Conservation (phyloP, 306 rosid genomes). For the Begonia peltatifolia region DNA sequence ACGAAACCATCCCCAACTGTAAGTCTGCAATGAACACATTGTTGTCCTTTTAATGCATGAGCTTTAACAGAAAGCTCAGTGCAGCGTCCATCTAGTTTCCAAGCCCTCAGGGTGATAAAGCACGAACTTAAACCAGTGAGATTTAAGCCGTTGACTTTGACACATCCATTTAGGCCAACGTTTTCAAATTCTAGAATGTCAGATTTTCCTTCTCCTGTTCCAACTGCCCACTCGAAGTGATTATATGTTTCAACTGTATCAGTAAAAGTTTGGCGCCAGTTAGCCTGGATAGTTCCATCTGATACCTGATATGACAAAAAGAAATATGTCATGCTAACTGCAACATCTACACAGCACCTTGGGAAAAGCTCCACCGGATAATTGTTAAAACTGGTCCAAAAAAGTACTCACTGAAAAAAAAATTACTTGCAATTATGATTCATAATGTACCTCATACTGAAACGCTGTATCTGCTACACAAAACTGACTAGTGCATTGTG, state of each 20-base stretch:
- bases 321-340: constrained; percentile 6
- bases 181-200: constrained; percentile 91
- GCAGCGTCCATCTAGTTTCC: constrained; percentile 89
- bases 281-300: constrained; percentile 69
- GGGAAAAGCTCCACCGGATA: neutral
- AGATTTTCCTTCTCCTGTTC: constrained; percentile 87
- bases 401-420: too few relatives aligned
- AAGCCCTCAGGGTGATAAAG: constrained; percentile 83
- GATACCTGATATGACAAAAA: constrained; percentile 50
- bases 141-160: constrained; percentile 61
- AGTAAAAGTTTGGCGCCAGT: constrained; percentile 88
- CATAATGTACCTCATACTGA: constrained; percentile 63
- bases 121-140: constrained; percentile 77
- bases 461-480: constrained; percentile 92
- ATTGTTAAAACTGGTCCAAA: too few relatives aligned
- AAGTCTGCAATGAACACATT: constrained; percentile 92
- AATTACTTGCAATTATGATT: too few relatives aligned
- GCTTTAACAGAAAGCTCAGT: constrained; percentile 89
- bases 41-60: constrained; percentile 85
- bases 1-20: constrained; percentile 83
- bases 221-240: constrained; percentile 99
- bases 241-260: constrained; percentile 73
- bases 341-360: constrained; percentile 8
- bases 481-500: constrained; percentile 94
- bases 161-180: constrained; percentile 79